Base-by-base conservation (phyloP, 345 rosid species). In the Gossypium anomalum region DNA sequence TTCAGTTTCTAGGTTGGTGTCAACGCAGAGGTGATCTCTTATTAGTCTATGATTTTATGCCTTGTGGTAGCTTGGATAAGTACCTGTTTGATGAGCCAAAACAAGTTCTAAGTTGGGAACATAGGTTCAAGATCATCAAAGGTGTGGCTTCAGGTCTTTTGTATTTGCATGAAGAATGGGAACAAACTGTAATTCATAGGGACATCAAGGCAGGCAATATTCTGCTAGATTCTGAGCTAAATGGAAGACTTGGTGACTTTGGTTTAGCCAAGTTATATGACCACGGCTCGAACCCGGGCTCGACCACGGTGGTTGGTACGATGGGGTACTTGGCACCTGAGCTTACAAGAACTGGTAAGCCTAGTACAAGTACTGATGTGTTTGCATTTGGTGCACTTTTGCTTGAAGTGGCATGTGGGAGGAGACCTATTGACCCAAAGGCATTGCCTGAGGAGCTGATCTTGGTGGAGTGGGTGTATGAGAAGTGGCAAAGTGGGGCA, bases 261-360 rank as follows among this genome's bases (percentile, higher is more conserved):
- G 98, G 98, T 27, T 89, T 94, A 0, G 98, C 98, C 2, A 94
- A 87, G 82, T 57, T 92, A 72, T 89, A 89, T 22, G 98, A 94
- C 67, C 97, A 83, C 1, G 97, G 94, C 23, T 70, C 86, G 0
- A 82, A 85, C 72, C 97, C 98, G 1, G 81, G 82, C 85, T 82
- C 92, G 6, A 94, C 97, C 3, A 84, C 88, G 45, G 93, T 94
- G 22, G 98, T 92, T 19, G 98, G 98, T 58, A 94, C 97, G 13
- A 81, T 92, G 78, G 98, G 98, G 19, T 92, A 94, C 83, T 76
- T 92, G 14, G 98, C 98, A 52, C 98, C 98, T 2, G 98, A 94
- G 78, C 91, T 91, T 7, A 87, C 98, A 2, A 83, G 87, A 75
- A 89, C 94, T 2, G 97, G 98, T 9, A 92, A 92, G 78, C 82